Evolutionary conservation across 345 rosid species (phyloP).

Genomic region (Odontarrhena argentea): DNA sequence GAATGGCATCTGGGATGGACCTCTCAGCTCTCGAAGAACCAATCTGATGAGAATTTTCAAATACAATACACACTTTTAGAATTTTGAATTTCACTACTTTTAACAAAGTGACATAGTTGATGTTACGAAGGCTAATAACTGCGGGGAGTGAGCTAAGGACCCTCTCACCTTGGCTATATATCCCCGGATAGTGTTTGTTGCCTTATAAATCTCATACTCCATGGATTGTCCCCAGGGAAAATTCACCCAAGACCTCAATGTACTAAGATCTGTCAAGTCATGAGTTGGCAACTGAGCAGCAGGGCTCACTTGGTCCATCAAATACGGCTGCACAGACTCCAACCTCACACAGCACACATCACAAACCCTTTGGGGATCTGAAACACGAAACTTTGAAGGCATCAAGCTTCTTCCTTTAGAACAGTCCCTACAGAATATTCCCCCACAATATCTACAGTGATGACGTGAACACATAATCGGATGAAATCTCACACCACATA

Average conservation of each 20-base stretch:
- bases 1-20: conserved; percentile 78
- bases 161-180: conserved; percentile 65
- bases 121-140: not conserved
- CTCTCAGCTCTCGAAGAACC: conserved; percentile 78
- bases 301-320: conserved; percentile 92
- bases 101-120: not conserved
- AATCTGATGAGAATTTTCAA: conserved; percentile 52
- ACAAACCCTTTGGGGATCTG: conserved; percentile 85
- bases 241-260: conserved; percentile 95
- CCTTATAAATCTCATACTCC: conserved; percentile 93
- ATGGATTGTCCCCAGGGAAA: conserved; percentile 96
- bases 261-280: conserved; percentile 93
- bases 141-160: not conserved
- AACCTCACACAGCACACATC: conserved; percentile 90
- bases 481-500: conserved; percentile 83
- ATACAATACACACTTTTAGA: conserved; percentile 9
- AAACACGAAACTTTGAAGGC: conserved; percentile 66
- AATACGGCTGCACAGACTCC: conserved; percentile 78
- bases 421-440: conserved; percentile 81
- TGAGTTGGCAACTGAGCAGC: conserved; percentile 87
- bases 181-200: conserved; percentile 73
- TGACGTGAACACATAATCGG: conserved; percentile 95
- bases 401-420: conserved; percentile 90
- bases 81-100: not conserved
- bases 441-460: conserved; percentile 97